These are phyloP conservation scores for Acanthamoeba royreba DNA, from an alignment of 208 protist genomes.

Conservation along the genomic window DNA sequence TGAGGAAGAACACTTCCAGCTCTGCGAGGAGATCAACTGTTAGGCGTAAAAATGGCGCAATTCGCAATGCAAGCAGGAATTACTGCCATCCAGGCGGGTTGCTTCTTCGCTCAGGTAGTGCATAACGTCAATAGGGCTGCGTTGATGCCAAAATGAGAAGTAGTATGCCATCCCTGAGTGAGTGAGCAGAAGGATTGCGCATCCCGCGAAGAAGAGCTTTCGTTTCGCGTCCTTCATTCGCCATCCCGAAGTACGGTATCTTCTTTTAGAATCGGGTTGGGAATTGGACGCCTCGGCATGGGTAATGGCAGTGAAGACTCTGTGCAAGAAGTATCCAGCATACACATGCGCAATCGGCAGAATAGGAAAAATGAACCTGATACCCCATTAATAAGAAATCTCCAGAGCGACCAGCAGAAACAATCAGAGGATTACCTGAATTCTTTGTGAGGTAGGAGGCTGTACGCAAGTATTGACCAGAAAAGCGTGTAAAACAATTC, in stretches of 20 bases:
- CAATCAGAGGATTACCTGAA: constrained; percentile 84
- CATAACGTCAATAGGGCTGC: constrained; percentile 66
- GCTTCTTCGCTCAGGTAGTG: constrained; percentile 55
- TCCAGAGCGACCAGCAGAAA: constrained; percentile 68
- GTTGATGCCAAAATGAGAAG: constrained; percentile 69
- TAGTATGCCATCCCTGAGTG: constrained; percentile 48
- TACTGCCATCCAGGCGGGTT: neutral
- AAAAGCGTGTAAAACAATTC: neutral
- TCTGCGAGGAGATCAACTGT: neutral
- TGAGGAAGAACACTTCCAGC: constrained; percentile 55
- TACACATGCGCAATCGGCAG: constrained; percentile 58
- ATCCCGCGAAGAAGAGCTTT: neutral
- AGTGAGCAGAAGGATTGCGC: neutral
- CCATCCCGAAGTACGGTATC: constrained; percentile 33
- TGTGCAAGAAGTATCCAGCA: constrained; percentile 33
- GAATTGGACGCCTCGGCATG: neutral
- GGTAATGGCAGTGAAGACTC: neutral
- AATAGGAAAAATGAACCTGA: constrained; percentile 66
- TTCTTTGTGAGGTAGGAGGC: constrained; percentile 90
- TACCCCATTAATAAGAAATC: neutral
- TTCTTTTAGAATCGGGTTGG: neutral
- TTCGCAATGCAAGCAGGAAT: neutral
- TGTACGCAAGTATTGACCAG: constrained; percentile 82
- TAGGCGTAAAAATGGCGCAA: neutral
- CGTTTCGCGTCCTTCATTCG: neutral